These are phyloP conservation scores for Fusarium scirpi DNA, from an alignment of 2,329 filamentous ascomycete species.

Conservation along the genomic window DNA sequence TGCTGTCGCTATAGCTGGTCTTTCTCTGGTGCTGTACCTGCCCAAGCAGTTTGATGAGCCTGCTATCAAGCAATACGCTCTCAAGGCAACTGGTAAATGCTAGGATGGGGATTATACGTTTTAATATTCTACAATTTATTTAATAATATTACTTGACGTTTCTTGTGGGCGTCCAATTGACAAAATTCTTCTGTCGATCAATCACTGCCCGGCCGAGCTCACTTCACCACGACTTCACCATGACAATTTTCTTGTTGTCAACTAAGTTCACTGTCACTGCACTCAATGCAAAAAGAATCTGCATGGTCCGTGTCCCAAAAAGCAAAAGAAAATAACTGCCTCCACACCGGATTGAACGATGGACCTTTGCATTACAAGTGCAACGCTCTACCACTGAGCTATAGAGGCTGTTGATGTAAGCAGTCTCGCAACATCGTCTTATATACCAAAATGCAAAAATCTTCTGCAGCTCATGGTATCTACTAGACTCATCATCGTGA, in stretches of 20 bases:
- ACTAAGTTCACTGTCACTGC: neutral
- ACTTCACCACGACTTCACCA: too few species aligned
- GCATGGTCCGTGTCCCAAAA: neutral
- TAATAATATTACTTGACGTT: fast-evolving
- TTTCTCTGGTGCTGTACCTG: neutral
- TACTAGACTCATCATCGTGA: neutral
- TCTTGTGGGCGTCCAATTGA: neutral
- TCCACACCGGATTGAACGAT: slow-evolving; percentile 34
- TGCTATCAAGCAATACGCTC: neutral
- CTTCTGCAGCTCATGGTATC: too few species aligned
- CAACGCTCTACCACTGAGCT: slow-evolving; percentile 34
- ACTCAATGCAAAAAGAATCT: neutral
- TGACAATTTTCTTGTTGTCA: neutral
- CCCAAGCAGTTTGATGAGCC: slow-evolving; percentile 4
- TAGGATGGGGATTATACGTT: neutral
- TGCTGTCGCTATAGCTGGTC: neutral
- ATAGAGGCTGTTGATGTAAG: slow-evolving; percentile 12
- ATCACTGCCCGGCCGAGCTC: fast-evolving
- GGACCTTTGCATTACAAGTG: slow-evolving; percentile 36
- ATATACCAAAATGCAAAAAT: neutral
- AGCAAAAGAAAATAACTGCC: neutral
- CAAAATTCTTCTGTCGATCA: neutral
- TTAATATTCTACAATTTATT: fast-evolving
- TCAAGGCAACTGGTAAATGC: neutral
- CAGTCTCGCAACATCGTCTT: fast-evolving